Percentiles rank a stretch among this genome's conserved stretches.
Evolutionary conservation across 108 stramenopile genomes (phyloP).

Genomic region (Tribonema minus): DNA sequence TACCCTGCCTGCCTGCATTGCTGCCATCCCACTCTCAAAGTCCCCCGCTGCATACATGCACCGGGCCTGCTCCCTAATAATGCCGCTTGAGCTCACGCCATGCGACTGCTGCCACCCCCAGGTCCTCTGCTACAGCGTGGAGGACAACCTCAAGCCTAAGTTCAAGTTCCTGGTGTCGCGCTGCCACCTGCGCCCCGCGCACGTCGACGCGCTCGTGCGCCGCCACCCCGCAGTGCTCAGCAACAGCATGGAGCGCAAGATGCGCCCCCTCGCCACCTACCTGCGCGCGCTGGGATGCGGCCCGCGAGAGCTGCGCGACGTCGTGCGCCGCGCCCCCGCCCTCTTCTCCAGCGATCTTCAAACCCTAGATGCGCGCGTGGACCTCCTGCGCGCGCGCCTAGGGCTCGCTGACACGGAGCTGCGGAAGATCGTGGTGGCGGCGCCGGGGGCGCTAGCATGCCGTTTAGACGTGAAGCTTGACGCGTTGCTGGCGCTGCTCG

Average conservation of each 20-base stretch:
- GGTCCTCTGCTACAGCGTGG: slow-evolving; percentile 8
- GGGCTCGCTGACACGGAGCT: background rate
- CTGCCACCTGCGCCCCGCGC: background rate
- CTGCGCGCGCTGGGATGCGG: background rate
- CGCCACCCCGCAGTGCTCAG: slow-evolving; percentile 1
- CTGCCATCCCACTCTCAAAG: too few relatives aligned
- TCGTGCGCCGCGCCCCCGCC: background rate
- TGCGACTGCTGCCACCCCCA: too few relatives aligned
- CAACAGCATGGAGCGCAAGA: slow-evolving; percentile 13
- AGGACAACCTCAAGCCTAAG: slow-evolving; percentile 12
- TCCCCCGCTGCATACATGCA: too few relatives aligned
- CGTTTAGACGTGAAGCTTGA: background rate
- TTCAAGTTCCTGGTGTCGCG: slow-evolving; percentile 3
- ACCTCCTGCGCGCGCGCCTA: background rate
- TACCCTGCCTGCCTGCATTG: too few relatives aligned
- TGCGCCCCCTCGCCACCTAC: background rate
- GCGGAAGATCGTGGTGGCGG: background rate
- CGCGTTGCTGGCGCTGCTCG: background rate
- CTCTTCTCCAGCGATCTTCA: background rate
- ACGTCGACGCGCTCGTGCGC: background rate
- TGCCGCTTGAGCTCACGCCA: too few relatives aligned
- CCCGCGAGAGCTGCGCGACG: background rate
- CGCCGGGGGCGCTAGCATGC: background rate
- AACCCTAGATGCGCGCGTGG: background rate
- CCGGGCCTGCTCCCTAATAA: too few relatives aligned